phyloP scores from a whole-genome alignment of 306 rosid species.

The Amphicarpaea edgeworthii region DNA sequence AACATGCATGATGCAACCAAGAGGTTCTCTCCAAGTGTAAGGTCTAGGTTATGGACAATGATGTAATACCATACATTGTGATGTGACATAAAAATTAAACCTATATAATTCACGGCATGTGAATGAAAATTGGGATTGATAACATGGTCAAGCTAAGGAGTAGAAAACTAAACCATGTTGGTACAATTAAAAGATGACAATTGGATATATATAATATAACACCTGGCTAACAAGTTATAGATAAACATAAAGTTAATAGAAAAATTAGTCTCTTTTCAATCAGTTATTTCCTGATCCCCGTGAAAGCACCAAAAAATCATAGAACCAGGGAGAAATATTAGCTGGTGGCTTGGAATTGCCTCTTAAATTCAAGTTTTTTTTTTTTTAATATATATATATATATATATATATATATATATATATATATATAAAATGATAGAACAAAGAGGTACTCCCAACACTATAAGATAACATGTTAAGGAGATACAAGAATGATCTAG shows the following conservation, averaged over 20 bases:
- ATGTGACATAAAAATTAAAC: background rate
- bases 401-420: no score
- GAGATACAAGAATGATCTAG: no score
- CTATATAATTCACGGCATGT: background rate
- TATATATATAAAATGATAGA: no score
- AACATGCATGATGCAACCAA: conserved; percentile 27
- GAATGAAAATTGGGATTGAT: background rate
- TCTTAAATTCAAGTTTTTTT: background rate
- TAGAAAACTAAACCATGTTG: background rate
- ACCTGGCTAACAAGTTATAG: no score
- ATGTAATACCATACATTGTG: conserved; percentile 9
- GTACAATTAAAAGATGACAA: background rate
- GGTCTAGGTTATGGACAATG: background rate
- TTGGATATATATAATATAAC: background rate
- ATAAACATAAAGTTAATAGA: no score
- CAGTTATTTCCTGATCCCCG: background rate
- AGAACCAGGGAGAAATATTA: no score
- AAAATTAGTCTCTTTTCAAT: background rate
- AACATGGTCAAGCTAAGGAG: background rate
- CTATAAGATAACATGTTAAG: no score
- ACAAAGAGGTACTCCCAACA: no score
- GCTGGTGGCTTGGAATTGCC: background rate
- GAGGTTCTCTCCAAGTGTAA: conserved; percentile 23
- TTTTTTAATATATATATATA: no score
- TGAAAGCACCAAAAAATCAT: background rate